Conservation (phyloP, 176 grass and related monocot genomes). For the Eragrostis nindensis region DNA sequence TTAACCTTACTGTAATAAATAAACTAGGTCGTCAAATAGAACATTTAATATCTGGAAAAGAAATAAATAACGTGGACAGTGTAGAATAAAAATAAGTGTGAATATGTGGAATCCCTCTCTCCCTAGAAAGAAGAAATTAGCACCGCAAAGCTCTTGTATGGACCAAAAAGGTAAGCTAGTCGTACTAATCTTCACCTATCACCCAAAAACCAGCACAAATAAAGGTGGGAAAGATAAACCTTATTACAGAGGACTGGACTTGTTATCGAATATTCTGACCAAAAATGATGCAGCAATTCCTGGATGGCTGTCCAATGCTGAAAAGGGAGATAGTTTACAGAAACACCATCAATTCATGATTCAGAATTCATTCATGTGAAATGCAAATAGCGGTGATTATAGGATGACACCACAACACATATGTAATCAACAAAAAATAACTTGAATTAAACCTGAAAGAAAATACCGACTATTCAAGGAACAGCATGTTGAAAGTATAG, state of each 20-base stretch:
- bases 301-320: conserved; percentile 96
- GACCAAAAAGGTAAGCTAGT: not conserved
- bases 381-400: not conserved
- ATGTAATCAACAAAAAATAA: conserved; percentile 14
- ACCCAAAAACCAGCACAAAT: not conserved
- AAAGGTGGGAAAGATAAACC: conserved; percentile 43
- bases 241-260: conserved; percentile 62
- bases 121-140: conserved; percentile 12
- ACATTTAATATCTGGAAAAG: conserved; percentile 8
- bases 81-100: not conserved
- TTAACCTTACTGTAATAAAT: too few species aligned
- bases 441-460: conserved; percentile 3
- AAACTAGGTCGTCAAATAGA: too few species aligned
- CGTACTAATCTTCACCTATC: not conserved
- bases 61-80: not conserved
- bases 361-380: conserved; percentile 31
- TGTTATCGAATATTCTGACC: conserved; percentile 90
- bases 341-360: conserved; percentile 20
- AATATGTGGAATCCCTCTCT: not conserved
- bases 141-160: not conserved
- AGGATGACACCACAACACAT: conserved; percentile 14
- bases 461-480: not conserved
- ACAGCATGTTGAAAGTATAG: not conserved
- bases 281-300: conserved; percentile 90
- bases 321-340: conserved; percentile 35